Percentiles rank a stretch among this genome's conserved stretches.
Evolutionary conservation across 495 filamentous ascomycete species (phyloP).

Genomic region (Aspergillus mulundensis): DNA sequence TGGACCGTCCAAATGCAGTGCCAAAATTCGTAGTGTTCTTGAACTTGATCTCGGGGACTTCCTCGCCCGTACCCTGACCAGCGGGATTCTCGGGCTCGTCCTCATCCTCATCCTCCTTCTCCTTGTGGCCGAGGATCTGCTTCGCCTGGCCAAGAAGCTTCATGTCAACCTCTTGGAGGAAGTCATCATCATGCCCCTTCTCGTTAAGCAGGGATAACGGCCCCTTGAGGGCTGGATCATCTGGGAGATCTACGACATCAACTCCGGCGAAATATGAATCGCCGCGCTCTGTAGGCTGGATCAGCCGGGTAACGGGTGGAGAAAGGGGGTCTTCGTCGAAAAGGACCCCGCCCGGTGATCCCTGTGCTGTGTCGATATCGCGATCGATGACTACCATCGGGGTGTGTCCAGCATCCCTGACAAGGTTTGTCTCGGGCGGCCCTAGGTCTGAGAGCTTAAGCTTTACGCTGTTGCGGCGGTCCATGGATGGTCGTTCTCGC

Average conservation of each 20-base stretch:
- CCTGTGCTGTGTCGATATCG: constrained; percentile 28
- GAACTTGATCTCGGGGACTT: constrained; percentile 55
- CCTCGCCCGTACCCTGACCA: constrained; percentile 29
- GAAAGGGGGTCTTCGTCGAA: constrained; percentile 30
- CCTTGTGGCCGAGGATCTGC: constrained; percentile 24
- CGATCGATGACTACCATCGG: constrained; percentile 43
- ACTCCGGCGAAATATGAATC: constrained; percentile 40
- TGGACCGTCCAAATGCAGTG: constrained; percentile 40
- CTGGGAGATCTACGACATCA: constrained; percentile 28
- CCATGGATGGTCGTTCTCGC: constrained; percentile 23
- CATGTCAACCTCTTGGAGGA: constrained; percentile 39
- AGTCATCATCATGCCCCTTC: constrained; percentile 37
- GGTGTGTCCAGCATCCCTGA: constrained; percentile 44
- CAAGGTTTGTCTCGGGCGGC: constrained; percentile 35
- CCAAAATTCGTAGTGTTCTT: constrained; percentile 62
- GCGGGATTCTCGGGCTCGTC: constrained; percentile 20
- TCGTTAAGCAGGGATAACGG: constrained; percentile 43
- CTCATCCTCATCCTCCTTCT: constrained; percentile 26
- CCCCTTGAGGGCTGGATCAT: constrained; percentile 44
- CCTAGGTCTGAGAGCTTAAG: constrained; percentile 42
- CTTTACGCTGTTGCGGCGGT: constrained; percentile 37
- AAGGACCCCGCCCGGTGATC: constrained; percentile 25
- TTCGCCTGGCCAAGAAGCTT: constrained; percentile 41
- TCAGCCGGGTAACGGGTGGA: constrained; percentile 22
- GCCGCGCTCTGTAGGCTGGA: constrained; percentile 35